Evolutionary conservation across 1,284 basidiomycete species (phyloP).

Genomic region (Moesziomyces antarcticus): DNA sequence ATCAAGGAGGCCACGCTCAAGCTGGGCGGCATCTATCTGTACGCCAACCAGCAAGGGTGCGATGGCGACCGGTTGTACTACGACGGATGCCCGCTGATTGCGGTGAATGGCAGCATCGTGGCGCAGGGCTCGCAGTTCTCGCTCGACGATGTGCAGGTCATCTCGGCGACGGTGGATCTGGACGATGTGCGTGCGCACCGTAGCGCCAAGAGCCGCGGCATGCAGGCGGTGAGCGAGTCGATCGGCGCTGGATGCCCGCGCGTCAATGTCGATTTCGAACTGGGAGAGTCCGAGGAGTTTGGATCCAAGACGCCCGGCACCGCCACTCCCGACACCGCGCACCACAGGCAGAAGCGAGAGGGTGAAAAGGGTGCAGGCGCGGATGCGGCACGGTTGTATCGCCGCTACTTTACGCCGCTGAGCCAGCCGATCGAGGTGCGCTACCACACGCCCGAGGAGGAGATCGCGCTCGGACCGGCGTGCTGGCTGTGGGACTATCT

Average conservation of each 20-base stretch:
- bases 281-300: slow-evolving; percentile 68
- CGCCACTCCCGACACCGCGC: slow-evolving; percentile 12
- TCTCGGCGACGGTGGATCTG: slow-evolving; percentile 93
- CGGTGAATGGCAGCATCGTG: slow-evolving; percentile 88
- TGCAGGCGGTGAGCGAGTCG: slow-evolving; percentile 78
- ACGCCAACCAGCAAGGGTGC: slow-evolving; percentile 98
- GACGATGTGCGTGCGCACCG: slow-evolving; percentile 92
- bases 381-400: slow-evolving; percentile 23
- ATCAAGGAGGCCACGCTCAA: slow-evolving; percentile 97
- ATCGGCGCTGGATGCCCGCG: slow-evolving; percentile 73
- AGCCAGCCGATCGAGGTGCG: slow-evolving; percentile 71
- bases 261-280: slow-evolving; percentile 71
- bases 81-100: slow-evolving; percentile 95
- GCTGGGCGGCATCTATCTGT: slow-evolving; percentile 96
- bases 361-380: background rate
- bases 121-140: slow-evolving; percentile 98
- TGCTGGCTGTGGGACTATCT: slow-evolving; percentile 99
- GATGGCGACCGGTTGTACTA: slow-evolving; percentile 98
- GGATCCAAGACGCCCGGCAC: slow-evolving; percentile 39
- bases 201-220: slow-evolving; percentile 78
- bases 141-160: slow-evolving; percentile 91
- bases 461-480: slow-evolving; percentile 97
- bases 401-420: slow-evolving; percentile 38
- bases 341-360: background rate
- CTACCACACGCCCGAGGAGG: slow-evolving; percentile 92